phyloP scores from a whole-genome alignment of 139 green algal species.

The Chlorella sp. region DNA sequence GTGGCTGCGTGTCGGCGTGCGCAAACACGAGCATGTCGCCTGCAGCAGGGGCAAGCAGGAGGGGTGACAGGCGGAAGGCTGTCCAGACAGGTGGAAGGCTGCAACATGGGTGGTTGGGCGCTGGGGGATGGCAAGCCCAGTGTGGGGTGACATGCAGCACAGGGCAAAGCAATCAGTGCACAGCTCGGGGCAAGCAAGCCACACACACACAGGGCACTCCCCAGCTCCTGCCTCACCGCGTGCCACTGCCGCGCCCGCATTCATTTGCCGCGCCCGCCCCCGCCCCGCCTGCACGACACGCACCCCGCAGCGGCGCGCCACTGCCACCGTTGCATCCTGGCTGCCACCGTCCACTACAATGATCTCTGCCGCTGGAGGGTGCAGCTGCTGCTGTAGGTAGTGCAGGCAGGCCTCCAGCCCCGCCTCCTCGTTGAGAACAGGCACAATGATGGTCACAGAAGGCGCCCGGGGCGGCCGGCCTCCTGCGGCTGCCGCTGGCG shows the following conservation, averaged over 20 bases:
- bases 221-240: slow-evolving; percentile 41
- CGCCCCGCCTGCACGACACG: slow-evolving; percentile 18
- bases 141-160: not conserved
- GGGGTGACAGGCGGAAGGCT: not conserved
- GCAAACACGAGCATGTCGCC: slow-evolving; percentile 60
- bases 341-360: slow-evolving; percentile 85
- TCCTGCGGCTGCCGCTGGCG: not conserved
- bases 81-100: not conserved
- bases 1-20: slow-evolving; percentile 60
- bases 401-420: slow-evolving; percentile 52
- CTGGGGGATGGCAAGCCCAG: not conserved
- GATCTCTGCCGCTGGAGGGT: slow-evolving; percentile 66
- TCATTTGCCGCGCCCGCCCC: slow-evolving; percentile 82
- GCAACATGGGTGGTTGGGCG: too few species aligned
- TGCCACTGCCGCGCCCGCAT: slow-evolving; percentile 64
- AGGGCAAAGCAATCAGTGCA: not conserved
- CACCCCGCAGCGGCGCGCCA: slow-evolving; percentile 39
- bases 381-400: slow-evolving; percentile 45
- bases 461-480: not conserved
- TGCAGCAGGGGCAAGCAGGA: not conserved
- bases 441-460: slow-evolving; percentile 54
- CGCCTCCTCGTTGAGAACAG: slow-evolving; percentile 72
- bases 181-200: not conserved
- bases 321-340: slow-evolving; percentile 58
- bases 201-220: too few species aligned